Evolutionary conservation across 148 eudicot species (phyloP), one percentile per base, ranked within the genome.

Genomic region (Camellia granthamiana): DNA sequence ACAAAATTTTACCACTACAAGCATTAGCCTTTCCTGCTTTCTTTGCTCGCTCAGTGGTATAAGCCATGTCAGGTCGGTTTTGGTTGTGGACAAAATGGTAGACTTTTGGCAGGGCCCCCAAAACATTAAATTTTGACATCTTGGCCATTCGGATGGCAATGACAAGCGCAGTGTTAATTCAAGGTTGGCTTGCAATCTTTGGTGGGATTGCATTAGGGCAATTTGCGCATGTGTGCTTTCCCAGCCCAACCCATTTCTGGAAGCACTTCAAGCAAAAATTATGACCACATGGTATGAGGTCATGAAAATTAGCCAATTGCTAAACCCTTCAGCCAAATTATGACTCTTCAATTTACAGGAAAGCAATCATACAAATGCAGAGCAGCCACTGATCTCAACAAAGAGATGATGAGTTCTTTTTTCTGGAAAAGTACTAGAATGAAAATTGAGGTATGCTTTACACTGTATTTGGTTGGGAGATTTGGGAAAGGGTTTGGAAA

Each of bases 211-310:
- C 18, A 73, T 77, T 54, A 79, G 97, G 90, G 84, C 98, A 95
- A 60, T 86, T 90, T 6, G 92, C 97, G 87, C 98, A 95, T 3
- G 94, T 88, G 51, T 84, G 88, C 84, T 92, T 95, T 14, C 95
- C 97, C 80, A 92, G 91, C 3, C 92, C 90, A 63, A 87, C 72
- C 98, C 97, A 95, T 84, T 90, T 95, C 89, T 95, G 90, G 55
- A 95, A 95, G 82, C 99, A 95, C 84, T 90, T 93, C 79, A 95
- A 81, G 84, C 99, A 95, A 52, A 95, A 95, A 75, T 95, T 95
- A 81, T 95, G 99, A 51, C 99, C 99, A 76, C 99, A 95, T 7
- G 93, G 93, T 60, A 62, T 54, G 7, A 74, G 21, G 46, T 11
- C 3, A 5, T 51, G 16, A 66, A 66, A 10, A 54, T 30, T 65